Evolutionary conservation across 306 rosid species (phyloP).

Genomic region (Pueraria montana): DNA sequence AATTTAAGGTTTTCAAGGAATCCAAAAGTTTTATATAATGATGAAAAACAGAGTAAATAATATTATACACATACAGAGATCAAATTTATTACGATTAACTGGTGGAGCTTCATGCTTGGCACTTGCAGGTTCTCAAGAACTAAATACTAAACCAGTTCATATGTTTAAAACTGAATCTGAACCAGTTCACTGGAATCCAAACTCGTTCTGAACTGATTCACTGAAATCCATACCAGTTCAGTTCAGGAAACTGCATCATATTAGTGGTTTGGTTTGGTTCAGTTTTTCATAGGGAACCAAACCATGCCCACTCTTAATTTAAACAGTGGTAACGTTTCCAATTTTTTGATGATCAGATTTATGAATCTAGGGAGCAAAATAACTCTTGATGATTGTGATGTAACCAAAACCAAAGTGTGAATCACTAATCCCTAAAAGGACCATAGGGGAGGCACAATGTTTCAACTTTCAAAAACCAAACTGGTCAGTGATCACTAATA

Average conservation of each 20-base stretch:
- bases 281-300: background rate
- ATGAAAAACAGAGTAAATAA: conserved; percentile 27
- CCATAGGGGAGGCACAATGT: conserved; percentile 13
- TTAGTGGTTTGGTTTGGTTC: background rate
- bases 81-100: conserved; percentile 33
- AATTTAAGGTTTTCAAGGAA: conserved; percentile 23
- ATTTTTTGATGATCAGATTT: background rate
- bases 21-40: background rate
- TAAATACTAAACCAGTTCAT: background rate
- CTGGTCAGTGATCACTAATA: background rate
- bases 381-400: conserved; percentile 17
- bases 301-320: background rate
- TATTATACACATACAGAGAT: conserved; percentile 7
- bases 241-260: background rate
- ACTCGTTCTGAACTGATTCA: background rate
- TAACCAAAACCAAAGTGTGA: conserved; percentile 20
- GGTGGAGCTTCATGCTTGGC: background rate
- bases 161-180: background rate
- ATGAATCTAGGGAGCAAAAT: conserved; percentile 8
- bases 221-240: background rate
- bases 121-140: background rate
- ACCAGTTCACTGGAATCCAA: background rate
- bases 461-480: conserved; percentile 42
- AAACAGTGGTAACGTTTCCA: conserved; percentile 19
- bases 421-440: conserved; percentile 29